Evolutionary conservation across 192 early-diverging fungal genomes (phyloP).

Genomic region (Coemansia sp.): DNA sequence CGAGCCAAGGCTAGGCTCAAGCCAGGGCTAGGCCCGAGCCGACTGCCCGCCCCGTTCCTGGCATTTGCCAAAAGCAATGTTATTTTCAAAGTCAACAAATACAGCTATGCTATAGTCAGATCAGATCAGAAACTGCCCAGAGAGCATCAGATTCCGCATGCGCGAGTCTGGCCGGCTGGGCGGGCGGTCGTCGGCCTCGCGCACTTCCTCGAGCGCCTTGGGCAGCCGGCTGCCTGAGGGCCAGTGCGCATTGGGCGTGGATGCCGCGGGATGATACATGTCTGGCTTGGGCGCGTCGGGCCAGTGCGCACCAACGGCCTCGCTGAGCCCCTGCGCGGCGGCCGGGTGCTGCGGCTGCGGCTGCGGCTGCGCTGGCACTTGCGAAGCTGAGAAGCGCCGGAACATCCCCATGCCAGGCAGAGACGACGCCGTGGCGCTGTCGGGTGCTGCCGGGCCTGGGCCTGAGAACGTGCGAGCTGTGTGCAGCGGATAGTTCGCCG

Average conservation of each 20-base stretch:
- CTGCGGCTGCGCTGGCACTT: neutral
- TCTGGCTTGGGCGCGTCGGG: neutral
- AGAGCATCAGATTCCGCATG: conserved; percentile 49
- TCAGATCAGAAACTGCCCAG: conserved; percentile 45
- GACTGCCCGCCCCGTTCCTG: too few relatives aligned
- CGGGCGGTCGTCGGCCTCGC: conserved; percentile 16
- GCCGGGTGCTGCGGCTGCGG: conserved; percentile 2
- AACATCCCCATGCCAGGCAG: conserved; percentile 42
- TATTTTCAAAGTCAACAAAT: too few relatives aligned
- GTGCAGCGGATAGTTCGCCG: neutral
- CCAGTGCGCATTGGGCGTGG: neutral
- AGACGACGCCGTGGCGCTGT: conserved; percentile 6
- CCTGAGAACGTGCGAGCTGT: conserved; percentile 1
- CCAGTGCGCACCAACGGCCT: neutral
- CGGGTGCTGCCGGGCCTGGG: conserved; percentile 13
- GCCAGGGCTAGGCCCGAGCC: too few relatives aligned
- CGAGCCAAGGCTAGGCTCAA: too few relatives aligned
- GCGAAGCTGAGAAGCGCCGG: conserved; percentile 38
- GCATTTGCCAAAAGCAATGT: too few relatives aligned
- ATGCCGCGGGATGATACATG: neutral
- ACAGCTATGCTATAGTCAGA: too few relatives aligned
- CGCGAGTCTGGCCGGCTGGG: conserved; percentile 48
- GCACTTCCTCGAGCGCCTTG: conserved; percentile 25
- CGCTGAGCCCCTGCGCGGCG: neutral
- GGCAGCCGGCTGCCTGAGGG: conserved; percentile 16